A percentile compares a stretch with the other conserved stretches of the same genome.
phyloP scores from a whole-genome alignment of 257 asterid species.

The Primulina huaijiensis region DNA sequence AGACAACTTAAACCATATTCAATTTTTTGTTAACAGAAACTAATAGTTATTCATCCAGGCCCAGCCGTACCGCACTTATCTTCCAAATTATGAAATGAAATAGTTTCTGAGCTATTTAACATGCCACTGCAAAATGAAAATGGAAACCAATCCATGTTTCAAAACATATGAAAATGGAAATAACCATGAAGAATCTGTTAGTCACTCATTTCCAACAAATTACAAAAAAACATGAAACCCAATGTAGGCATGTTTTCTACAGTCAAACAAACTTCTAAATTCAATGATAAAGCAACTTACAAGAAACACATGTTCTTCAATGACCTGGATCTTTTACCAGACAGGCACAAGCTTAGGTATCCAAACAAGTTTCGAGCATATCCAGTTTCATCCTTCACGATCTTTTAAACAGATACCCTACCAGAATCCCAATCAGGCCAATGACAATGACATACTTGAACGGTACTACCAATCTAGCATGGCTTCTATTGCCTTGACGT shows the following conservation, averaged over 20 bases:
- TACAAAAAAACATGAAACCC: slow-evolving; percentile 42
- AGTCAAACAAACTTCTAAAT: slow-evolving; percentile 46
- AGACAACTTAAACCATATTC: no score
- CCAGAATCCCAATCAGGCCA: slow-evolving; percentile 68
- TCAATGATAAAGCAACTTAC: slow-evolving; percentile 37
- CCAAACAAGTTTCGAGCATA: slow-evolving; percentile 14
- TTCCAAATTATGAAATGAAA: no score
- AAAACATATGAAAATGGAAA: background rate
- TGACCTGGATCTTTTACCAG: slow-evolving; percentile 35
- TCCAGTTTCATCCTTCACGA: slow-evolving; percentile 31
- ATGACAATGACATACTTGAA: slow-evolving; percentile 60
- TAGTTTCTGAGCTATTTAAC: no score
- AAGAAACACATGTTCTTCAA: slow-evolving; percentile 32
- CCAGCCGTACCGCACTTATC: no score
- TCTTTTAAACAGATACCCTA: slow-evolving; percentile 80
- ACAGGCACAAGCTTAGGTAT: slow-evolving; percentile 28
- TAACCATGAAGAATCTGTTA: slow-evolving; percentile 31
- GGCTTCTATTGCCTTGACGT: slow-evolving; percentile 51
- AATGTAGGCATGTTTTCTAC: slow-evolving; percentile 38
- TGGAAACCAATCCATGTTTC: background rate
- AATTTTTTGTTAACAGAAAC: no score
- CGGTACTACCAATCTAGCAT: slow-evolving; percentile 49
- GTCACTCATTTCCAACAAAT: slow-evolving; percentile 45
- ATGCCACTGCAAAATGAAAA: background rate
- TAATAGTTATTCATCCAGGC: no score